These are phyloP conservation scores for Umbelopsis vinacea DNA, from an alignment of 192 early-diverging fungal genomes.

Conservation along the genomic window DNA sequence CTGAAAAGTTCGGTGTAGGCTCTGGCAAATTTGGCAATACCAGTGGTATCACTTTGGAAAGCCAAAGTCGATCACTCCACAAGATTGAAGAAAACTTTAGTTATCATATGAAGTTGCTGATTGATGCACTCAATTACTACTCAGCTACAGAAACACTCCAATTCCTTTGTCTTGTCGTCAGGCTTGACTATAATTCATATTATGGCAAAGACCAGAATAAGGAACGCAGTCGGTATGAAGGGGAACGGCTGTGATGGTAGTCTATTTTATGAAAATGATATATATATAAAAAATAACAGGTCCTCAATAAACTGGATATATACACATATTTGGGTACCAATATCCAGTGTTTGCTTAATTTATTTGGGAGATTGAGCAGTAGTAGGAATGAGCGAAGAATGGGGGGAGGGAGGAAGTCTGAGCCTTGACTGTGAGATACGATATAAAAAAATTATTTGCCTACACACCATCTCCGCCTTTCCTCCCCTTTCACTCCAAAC, in stretches of 20 bases:
- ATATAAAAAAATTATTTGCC: not conserved
- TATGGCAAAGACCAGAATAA: conserved; percentile 55
- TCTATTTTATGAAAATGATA: not conserved
- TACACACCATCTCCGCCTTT: not conserved
- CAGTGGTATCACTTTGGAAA: conserved; percentile 36
- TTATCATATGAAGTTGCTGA: conserved; percentile 70
- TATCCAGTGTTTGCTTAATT: not conserved
- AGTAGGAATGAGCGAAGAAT: conserved; percentile 11
- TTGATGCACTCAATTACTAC: conserved; percentile 80
- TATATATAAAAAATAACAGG: not conserved
- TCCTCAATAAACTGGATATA: not conserved
- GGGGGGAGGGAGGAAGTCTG: not conserved
- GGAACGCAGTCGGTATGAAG: conserved; percentile 18
- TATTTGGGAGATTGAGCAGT: conserved; percentile 6
- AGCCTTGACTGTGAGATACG: not conserved
- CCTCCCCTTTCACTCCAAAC: not conserved
- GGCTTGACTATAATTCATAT: conserved; percentile 78
- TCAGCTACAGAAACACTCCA: conserved; percentile 69
- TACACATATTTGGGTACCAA: conserved; percentile 18
- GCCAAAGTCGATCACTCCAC: conserved; percentile 43
- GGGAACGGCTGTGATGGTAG: conserved; percentile 1
- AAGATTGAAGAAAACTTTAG: conserved; percentile 67
- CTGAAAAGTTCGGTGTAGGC: conserved; percentile 34
- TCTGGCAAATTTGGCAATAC: conserved; percentile 39
- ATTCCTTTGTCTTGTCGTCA: conserved; percentile 65